Evolutionary conservation across 371 early-diverging fungal species (phyloP).

Genomic region (Mortierella sp.): DNA sequence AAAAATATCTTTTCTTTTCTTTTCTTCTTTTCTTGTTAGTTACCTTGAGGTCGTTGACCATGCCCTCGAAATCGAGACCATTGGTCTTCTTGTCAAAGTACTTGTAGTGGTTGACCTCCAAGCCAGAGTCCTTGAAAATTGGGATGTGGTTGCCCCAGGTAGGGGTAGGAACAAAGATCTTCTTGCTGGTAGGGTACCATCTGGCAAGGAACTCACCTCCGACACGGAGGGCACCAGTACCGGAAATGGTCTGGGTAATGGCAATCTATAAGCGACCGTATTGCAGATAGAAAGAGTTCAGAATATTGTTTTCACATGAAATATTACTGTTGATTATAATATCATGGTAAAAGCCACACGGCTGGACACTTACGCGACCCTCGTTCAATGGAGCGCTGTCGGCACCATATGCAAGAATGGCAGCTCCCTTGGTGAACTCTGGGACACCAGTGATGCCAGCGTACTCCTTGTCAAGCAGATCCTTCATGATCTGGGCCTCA

Average conservation of each 20-base stretch:
- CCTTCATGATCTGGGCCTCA: conserved; percentile 78
- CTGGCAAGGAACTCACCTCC: conserved; percentile 92
- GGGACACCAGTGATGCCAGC: conserved; percentile 95
- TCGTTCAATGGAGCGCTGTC: conserved; percentile 78
- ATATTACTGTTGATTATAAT: too few species aligned
- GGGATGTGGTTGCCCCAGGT: conserved; percentile 98
- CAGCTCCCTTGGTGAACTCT: conserved; percentile 85
- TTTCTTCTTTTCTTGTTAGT: too few species aligned
- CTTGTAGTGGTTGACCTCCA: conserved; percentile 89
- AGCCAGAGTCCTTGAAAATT: conserved; percentile 93
- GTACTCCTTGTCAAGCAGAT: conserved; percentile 94
- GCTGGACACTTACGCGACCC: conserved; percentile 68
- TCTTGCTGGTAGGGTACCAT: conserved; percentile 89
- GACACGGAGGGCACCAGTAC: conserved; percentile 97
- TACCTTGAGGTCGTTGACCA: conserved; percentile 91
- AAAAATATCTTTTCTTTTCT: neutral
- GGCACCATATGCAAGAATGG: conserved; percentile 90
- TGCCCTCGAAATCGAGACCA: conserved; percentile 93
- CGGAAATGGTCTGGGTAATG: conserved; percentile 95
- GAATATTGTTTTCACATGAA: neutral
- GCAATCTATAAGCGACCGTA: conserved; percentile 68
- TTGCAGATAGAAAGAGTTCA: neutral
- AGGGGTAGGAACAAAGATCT: conserved; percentile 94
- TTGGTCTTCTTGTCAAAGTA: conserved; percentile 96
- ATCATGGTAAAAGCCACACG: neutral